Conservation (phyloP, 2,329 filamentous ascomycete species). For the Fusarium mangiferae region DNA sequence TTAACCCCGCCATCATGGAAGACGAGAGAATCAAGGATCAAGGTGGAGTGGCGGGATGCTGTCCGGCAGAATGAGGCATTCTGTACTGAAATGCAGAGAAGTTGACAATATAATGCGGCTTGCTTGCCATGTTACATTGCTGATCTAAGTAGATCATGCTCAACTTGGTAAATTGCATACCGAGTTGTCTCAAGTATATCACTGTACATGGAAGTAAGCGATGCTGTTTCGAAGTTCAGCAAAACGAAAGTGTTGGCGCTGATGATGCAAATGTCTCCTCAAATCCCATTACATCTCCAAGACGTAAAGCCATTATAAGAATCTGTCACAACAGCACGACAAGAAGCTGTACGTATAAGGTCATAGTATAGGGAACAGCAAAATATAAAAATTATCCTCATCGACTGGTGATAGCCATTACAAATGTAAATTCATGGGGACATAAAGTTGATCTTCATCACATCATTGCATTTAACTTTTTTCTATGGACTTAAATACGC, state of each 20-base stretch:
- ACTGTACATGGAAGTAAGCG: too few species aligned
- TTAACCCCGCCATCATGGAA: slow-evolving; percentile 1
- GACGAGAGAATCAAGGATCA: not conserved
- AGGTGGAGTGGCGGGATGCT: not conserved
- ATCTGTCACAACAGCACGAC: not conserved
- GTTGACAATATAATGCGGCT: not conserved
- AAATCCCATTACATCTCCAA: not conserved
- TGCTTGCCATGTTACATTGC: not conserved
- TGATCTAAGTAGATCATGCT: not conserved
- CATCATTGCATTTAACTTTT: slow-evolving; percentile 42
- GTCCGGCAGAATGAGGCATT: not conserved
- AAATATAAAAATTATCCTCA: not conserved
- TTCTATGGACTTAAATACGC: slow-evolving; percentile 20
- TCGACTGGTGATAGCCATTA: not conserved
- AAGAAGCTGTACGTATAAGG: not conserved
- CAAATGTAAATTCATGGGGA: not conserved
- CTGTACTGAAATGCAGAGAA: too few species aligned
- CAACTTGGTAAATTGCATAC: not conserved
- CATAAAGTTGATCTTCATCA: slow-evolving; percentile 14
- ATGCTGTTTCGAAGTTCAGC: not conserved
- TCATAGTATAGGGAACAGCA: too few species aligned
- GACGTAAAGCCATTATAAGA: not conserved
- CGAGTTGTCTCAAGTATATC: not conserved
- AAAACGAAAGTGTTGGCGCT: not conserved
- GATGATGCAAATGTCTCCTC: not conserved